These are phyloP conservation scores for Pyrenophora graminea DNA, from an alignment of 2,329 filamentous ascomycete genomes.

Conservation along the genomic window DNA sequence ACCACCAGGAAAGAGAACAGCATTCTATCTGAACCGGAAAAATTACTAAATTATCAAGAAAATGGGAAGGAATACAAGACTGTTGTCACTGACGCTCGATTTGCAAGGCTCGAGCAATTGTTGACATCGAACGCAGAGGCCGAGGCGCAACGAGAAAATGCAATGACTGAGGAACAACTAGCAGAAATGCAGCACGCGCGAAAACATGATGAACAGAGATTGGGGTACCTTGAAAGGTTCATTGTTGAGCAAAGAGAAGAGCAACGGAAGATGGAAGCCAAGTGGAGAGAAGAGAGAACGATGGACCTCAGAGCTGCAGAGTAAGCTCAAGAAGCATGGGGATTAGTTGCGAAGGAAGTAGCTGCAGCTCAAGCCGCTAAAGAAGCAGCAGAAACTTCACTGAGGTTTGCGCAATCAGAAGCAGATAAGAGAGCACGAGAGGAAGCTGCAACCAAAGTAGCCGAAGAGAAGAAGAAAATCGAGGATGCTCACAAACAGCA, in stretches of 20 bases:
- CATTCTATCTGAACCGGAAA: no score
- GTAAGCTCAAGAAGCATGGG: neutral
- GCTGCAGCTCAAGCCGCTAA: neutral
- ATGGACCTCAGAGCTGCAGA: neutral
- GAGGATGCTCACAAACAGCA: neutral
- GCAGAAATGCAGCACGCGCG: slow-evolving; percentile 4
- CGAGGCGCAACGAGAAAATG: slow-evolving; percentile 2
- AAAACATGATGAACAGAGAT: neutral
- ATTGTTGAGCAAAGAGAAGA: neutral
- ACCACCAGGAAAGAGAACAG: no score
- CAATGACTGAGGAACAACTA: neutral
- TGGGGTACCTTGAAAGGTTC: slow-evolving; percentile 1
- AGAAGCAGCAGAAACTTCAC: neutral
- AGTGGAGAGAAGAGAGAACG: neutral
- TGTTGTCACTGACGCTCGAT: neutral
- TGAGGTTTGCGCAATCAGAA: neutral
- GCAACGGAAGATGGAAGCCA: neutral
- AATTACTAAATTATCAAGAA: no score
- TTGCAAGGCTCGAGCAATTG: slow-evolving; percentile 13
- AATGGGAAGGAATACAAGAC: no score
- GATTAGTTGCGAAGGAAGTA: neutral
- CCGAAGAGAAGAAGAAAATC: neutral
- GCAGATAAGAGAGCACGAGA: neutral
- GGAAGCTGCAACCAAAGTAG: neutral
- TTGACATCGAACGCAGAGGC: slow-evolving; percentile 13